Percentiles rank a stretch among this genome's conserved stretches.
These are phyloP conservation scores for Rosa multiflora DNA, from an alignment of 306 rosid species.

Conservation along the genomic window DNA sequence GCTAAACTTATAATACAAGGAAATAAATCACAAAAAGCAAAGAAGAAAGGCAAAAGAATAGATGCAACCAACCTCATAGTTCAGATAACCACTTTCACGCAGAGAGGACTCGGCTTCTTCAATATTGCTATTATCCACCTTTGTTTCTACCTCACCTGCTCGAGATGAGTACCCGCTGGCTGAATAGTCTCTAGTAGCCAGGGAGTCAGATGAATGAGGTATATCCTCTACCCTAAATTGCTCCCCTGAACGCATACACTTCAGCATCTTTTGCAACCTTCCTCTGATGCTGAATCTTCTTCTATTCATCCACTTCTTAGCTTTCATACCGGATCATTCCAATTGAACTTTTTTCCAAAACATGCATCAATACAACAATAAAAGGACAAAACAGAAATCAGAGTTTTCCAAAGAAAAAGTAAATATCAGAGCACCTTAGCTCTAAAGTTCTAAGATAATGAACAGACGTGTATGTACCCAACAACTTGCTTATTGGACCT, in stretches of 20 bases:
- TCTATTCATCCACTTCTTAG: constrained; percentile 47
- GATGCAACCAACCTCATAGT: constrained; percentile 71
- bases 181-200: constrained; percentile 91
- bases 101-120: constrained; percentile 94
- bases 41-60: constrained; percentile 16
- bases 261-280: constrained; percentile 59
- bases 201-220: constrained; percentile 72
- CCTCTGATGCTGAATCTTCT: constrained; percentile 33
- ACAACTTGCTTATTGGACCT: constrained; percentile 10
- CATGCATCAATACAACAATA: constrained; percentile 23
- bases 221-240: constrained; percentile 55
- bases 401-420: constrained; percentile 16
- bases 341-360: constrained; percentile 37
- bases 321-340: constrained; percentile 62
- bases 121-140: constrained; percentile 71
- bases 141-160: constrained; percentile 69
- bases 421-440: constrained; percentile 1
- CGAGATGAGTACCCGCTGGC: constrained; percentile 81
- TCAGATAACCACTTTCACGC: constrained; percentile 89
- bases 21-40: not conserved
- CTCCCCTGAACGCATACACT: constrained; percentile 74
- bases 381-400: constrained; percentile 1
- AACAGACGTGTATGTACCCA: not conserved
- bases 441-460: not conserved
- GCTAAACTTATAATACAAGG: not conserved